Percentiles rank a stretch among this genome's conserved stretches.
Evolutionary conservation across 495 filamentous ascomycete species (phyloP).

Genomic region (Penicillium goetzii): DNA sequence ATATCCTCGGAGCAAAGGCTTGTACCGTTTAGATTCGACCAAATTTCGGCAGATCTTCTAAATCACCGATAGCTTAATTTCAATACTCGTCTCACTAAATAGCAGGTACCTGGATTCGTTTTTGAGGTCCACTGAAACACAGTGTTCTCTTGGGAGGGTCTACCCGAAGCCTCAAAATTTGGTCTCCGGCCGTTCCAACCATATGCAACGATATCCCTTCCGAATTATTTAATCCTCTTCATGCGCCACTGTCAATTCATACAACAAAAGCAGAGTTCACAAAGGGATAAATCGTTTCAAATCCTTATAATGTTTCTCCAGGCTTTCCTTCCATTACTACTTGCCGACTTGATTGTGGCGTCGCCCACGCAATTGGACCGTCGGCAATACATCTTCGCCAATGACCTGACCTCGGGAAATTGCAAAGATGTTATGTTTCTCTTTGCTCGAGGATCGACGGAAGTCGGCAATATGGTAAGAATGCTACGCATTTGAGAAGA

Average conservation of each 20-base stretch:
- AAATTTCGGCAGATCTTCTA: not conserved
- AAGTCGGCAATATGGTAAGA: not conserved
- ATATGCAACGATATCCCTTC: not conserved
- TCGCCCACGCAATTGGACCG: not conserved
- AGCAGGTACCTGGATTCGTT: not conserved
- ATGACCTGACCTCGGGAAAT: not conserved
- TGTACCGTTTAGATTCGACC: not conserved
- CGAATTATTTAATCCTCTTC: not conserved
- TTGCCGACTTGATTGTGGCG: not conserved
- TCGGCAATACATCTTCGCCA: not conserved
- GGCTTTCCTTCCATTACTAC: not conserved
- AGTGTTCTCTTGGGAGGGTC: not conserved
- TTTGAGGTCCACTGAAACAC: not conserved
- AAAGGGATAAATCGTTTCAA: not conserved
- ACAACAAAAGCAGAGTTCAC: not conserved
- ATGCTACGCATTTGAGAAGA: not conserved
- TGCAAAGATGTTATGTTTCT: constrained; percentile 1
- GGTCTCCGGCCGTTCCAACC: not conserved
- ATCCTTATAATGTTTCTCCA: not conserved
- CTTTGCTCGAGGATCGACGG: not conserved
- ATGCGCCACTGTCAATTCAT: not conserved
- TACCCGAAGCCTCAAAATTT: not conserved
- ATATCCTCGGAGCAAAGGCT: not conserved
- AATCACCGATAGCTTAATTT: not conserved
- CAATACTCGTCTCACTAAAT: not conserved